phyloP scores from a whole-genome alignment of 2,329 filamentous ascomycete genomes.

The Rhinocladiella mackenziei region DNA sequence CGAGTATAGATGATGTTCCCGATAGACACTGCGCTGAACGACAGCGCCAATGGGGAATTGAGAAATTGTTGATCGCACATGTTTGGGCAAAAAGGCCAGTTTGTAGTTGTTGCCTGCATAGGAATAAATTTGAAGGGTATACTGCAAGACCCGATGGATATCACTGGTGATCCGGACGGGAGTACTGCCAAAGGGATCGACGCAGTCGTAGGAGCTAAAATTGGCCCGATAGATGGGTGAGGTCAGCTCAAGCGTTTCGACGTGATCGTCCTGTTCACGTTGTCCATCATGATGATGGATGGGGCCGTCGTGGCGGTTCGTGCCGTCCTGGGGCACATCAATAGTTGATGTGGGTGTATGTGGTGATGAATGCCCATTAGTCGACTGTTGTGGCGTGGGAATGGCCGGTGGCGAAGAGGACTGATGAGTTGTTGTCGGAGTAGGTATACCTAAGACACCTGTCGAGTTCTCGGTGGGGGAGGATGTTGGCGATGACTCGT shows the following conservation, averaged over 20 bases:
- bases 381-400: no score
- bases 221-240: constrained; percentile 18
- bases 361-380: neutral
- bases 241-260: constrained; percentile 11
- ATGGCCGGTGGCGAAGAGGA: no score
- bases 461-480: neutral
- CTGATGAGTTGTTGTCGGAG: no score
- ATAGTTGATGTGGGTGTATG: neutral
- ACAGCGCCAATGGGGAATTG: constrained; percentile 23
- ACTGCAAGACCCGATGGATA: constrained; percentile 22
- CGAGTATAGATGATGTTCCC: constrained; percentile 24
- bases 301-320: constrained; percentile 1
- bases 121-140: constrained; percentile 18
- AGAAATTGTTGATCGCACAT: constrained; percentile 21
- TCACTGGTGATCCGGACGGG: constrained; percentile 17
- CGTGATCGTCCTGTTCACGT: constrained; percentile 12
- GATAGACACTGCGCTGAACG: constrained; percentile 21
- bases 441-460: no score
- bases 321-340: neutral
- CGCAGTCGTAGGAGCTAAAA: constrained; percentile 19
- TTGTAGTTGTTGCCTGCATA: constrained; percentile 27
- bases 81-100: constrained; percentile 18
- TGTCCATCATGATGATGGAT: neutral
- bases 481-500: neutral
- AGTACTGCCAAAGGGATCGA: constrained; percentile 23